phyloP scores from a whole-genome alignment of 2,329 filamentous ascomycete species.

The Xylariaceae sp. region DNA sequence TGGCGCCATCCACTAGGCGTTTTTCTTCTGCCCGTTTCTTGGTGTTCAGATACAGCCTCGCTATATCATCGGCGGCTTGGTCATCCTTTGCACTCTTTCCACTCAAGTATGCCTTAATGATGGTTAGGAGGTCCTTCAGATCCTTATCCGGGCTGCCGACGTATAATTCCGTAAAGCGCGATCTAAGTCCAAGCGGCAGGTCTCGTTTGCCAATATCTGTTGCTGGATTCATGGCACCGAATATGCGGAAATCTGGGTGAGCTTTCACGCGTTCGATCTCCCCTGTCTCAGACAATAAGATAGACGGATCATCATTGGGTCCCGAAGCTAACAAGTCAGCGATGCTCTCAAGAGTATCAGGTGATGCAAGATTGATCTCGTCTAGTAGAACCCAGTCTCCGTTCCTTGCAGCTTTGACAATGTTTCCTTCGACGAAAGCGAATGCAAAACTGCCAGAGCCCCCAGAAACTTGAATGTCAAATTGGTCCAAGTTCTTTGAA shows the following conservation, averaged over 20 bases:
- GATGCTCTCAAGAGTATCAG: slow-evolving; percentile 93
- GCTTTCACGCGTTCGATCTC: slow-evolving; percentile 89
- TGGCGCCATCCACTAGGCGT: slow-evolving; percentile 89
- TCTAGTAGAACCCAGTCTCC: slow-evolving; percentile 97
- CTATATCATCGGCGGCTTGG: slow-evolving; percentile 79
- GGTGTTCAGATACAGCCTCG: slow-evolving; percentile 85
- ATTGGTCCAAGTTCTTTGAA: slow-evolving; percentile 73
- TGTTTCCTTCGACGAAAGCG: slow-evolving; percentile 93
- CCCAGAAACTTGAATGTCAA: slow-evolving; percentile 79
- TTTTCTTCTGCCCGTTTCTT: slow-evolving; percentile 83
- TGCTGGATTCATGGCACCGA: slow-evolving; percentile 98
- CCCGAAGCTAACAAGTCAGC: slow-evolving; percentile 83
- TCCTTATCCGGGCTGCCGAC: slow-evolving; percentile 90
- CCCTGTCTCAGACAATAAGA: slow-evolving; percentile 90
- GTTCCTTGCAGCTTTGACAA: slow-evolving; percentile 93
- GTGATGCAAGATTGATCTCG: slow-evolving; percentile 94
- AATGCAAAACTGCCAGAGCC: slow-evolving; percentile 84
- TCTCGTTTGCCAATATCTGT: slow-evolving; percentile 98
- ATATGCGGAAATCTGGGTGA: slow-evolving; percentile 92
- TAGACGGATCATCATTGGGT: slow-evolving; percentile 74
- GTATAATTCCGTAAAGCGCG: slow-evolving; percentile 94
- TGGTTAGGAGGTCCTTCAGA: slow-evolving; percentile 81
- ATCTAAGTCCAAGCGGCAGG: slow-evolving; percentile 84
- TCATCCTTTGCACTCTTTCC: slow-evolving; percentile 74
- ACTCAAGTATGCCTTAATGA: slow-evolving; percentile 88